Evolutionary conservation across 768 basidiomycete species (phyloP), one percentile per base, ranked within the genome.

Genomic region (Termitomyces sp.): DNA sequence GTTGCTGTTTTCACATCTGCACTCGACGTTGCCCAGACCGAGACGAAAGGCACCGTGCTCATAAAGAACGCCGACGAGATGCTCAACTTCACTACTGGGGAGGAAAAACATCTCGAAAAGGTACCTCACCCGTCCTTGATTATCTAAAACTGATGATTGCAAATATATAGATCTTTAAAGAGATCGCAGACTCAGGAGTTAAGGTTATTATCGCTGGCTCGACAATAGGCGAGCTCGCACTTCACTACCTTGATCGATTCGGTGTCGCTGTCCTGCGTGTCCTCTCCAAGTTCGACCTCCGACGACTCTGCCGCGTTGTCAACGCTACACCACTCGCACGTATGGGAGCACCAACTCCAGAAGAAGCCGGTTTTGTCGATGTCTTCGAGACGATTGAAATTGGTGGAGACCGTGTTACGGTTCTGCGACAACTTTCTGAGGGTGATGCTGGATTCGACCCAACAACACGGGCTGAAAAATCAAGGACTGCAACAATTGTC

Each of bases 21-120:
- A 1, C 79, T 99, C 60, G 97, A 98, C 69, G 84, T 93, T 58
- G 85, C 95, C 3, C 96, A 98, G 74, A 98, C 97, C 6, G 97
- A 99, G 74, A 99, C 97, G 18, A 99, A 99, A 72, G 97, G 97
- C 53, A 99, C 97, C 8, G 97, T 98, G 12, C 81, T 99, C 49
- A 83, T 99, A 66, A 93, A 95, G 72, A 98, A 85, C 70, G 93
- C 95, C 9, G 89, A 96, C 48, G 96, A 99, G 70, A 91, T 99
- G 86, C 81, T 99, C 63, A 95, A 97, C 76, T 99, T 99, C 68
- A 95, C 95, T 0, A 80, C 84, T 3, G 97, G 94, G 18, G 97
- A 99, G 73, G 97, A 98, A 75, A 88, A 95, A 72, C 95, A 98
- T 68, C 80, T 97, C 55, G 95, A 98, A 80, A 95, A 91, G 79